Evolutionary conservation across 176 grass and related monocot species (phyloP).

Genomic region (Raddia guianensis): DNA sequence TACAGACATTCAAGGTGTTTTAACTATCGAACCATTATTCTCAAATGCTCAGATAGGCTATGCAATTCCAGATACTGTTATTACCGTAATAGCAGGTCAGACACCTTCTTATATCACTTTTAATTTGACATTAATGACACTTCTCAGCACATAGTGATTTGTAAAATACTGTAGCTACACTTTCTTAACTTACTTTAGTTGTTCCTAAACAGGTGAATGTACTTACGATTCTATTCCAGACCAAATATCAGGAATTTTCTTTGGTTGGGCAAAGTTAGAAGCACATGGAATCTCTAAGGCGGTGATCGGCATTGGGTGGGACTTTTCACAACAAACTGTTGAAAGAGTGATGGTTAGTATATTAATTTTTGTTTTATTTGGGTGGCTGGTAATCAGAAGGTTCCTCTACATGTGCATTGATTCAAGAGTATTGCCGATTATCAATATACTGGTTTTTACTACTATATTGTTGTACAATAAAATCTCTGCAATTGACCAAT

Average conservation of each 20-base stretch:
- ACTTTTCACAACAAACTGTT: conserved; percentile 43
- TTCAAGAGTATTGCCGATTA: neutral
- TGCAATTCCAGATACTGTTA: conserved; percentile 39
- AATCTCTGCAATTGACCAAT: neutral
- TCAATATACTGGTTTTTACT: neutral
- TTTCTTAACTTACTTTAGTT: no score
- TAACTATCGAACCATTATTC: conserved; percentile 71
- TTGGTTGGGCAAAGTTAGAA: conserved; percentile 81
- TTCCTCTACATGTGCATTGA: neutral
- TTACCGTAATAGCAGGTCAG: conserved; percentile 56
- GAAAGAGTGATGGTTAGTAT: conserved; percentile 70
- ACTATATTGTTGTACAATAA: neutral
- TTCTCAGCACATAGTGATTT: no score
- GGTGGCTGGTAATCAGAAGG: neutral
- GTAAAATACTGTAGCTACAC: no score
- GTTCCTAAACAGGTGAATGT: no score
- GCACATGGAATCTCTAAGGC: conserved; percentile 48
- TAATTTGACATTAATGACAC: conserved; percentile 1
- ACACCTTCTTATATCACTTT: neutral
- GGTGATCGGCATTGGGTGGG: conserved; percentile 71
- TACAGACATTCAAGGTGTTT: conserved; percentile 62
- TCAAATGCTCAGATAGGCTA: conserved; percentile 39
- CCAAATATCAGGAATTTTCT: conserved; percentile 72
- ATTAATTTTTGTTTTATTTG: neutral
- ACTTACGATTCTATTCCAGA: no score